These are phyloP conservation scores for Globisporangium polare DNA, from an alignment of 352 stramenopile genomes.

Conservation along the genomic window DNA sequence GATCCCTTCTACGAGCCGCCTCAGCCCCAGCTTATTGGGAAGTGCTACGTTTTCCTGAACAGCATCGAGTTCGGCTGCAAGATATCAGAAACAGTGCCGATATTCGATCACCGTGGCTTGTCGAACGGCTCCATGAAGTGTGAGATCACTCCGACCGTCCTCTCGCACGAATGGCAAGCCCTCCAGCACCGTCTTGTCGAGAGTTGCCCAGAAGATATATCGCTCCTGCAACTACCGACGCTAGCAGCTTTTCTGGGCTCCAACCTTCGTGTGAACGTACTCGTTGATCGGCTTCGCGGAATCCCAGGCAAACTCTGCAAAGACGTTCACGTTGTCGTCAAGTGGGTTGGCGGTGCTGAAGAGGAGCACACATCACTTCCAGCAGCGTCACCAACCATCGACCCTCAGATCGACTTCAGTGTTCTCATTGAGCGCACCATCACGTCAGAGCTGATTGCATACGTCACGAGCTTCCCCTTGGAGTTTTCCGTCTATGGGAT, in stretches of 20 bases:
- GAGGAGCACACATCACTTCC: constrained; percentile 45
- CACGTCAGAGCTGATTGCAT: constrained; percentile 41
- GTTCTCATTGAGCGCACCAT: constrained; percentile 52
- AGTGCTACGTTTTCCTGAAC: constrained; percentile 58
- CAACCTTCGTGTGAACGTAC: constrained; percentile 53
- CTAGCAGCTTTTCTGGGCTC: constrained; percentile 41
- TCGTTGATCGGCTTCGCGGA: constrained; percentile 43
- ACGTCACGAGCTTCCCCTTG: constrained; percentile 41
- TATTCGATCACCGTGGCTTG: constrained; percentile 47
- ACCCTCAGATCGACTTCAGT: constrained; percentile 58
- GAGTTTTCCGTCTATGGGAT: constrained; percentile 64
- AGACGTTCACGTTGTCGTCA: constrained; percentile 53
- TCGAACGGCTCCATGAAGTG: constrained; percentile 43
- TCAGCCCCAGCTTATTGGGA: constrained; percentile 67
- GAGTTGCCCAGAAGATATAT: constrained; percentile 39
- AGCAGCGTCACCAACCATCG: constrained; percentile 40
- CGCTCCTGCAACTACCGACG: constrained; percentile 33
- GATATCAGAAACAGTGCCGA: constrained; percentile 46
- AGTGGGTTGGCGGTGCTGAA: constrained; percentile 28
- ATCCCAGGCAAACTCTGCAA: constrained; percentile 78
- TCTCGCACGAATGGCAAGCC: constrained; percentile 78
- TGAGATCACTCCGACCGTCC: constrained; percentile 54
- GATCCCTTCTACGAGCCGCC: constrained; percentile 83
- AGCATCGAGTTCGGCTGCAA: constrained; percentile 65
- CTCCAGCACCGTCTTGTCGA: constrained; percentile 59